phyloP scores from a whole-genome alignment of 768 basidiomycete genomes.

The Nevesoporus exiguus region DNA sequence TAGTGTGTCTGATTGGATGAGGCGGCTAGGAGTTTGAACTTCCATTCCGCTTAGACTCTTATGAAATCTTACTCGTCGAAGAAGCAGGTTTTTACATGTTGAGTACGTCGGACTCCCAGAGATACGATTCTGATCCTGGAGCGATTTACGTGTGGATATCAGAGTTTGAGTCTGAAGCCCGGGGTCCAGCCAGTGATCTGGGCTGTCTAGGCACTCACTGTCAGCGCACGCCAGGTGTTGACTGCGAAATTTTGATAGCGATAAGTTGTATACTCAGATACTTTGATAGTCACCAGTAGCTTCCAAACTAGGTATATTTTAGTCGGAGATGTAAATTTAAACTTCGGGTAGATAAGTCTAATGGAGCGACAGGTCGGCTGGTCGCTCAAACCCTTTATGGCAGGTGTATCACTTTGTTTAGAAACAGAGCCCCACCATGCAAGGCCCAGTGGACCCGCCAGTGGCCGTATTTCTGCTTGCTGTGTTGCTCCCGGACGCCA shows the following conservation, averaged over 20 bases:
- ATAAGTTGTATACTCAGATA: no score
- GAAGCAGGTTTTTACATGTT: background rate
- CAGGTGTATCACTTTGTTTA: background rate
- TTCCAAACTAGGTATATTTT: background rate
- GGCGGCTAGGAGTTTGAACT: background rate
- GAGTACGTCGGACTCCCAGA: background rate
- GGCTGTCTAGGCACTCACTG: background rate
- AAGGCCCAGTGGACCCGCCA: background rate
- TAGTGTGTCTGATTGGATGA: constrained; percentile 3
- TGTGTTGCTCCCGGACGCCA: background rate
- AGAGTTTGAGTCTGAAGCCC: background rate
- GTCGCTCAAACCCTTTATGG: background rate
- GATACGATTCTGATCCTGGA: background rate
- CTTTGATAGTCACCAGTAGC: no score
- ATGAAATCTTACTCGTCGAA: background rate
- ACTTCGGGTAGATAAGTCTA: background rate
- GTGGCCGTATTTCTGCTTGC: background rate
- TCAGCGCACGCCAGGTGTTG: background rate
- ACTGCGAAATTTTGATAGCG: background rate
- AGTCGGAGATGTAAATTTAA: background rate
- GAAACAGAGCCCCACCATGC: background rate
- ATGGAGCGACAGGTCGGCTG: background rate
- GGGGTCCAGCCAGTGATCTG: background rate
- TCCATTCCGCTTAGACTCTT: background rate
- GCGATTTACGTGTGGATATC: background rate